These are phyloP conservation scores for Posidonia australis DNA, from an alignment of 106 monocot genomes.

Conservation along the genomic window DNA sequence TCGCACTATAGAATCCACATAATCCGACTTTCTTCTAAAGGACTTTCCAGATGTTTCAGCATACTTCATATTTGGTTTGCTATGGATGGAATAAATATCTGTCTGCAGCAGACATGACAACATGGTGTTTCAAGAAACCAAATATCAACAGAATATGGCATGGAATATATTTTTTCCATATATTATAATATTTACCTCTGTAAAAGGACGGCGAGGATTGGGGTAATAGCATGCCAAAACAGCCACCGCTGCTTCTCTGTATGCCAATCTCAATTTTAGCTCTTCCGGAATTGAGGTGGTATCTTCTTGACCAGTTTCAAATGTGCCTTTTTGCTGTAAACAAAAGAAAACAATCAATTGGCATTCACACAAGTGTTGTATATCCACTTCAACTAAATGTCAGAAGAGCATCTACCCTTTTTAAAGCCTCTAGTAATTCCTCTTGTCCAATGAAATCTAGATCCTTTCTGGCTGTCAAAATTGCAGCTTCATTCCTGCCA, in stretches of 20 bases:
- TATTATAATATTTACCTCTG: slow-evolving; percentile 27
- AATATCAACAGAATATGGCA: background rate
- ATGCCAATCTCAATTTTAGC: slow-evolving; percentile 66
- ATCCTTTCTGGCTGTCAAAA: slow-evolving; percentile 83
- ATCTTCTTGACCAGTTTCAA: slow-evolving; percentile 83
- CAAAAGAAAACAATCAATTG: slow-evolving; percentile 31
- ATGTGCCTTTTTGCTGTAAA: slow-evolving; percentile 84
- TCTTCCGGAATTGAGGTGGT: slow-evolving; percentile 59
- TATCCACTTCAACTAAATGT: background rate
- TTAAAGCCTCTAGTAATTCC: slow-evolving; percentile 59
- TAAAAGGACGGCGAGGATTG: slow-evolving; percentile 48
- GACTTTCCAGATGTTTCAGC: slow-evolving; percentile 53
- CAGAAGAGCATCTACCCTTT: slow-evolving; percentile 38
- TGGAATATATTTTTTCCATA: background rate
- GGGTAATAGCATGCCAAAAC: slow-evolving; percentile 68
- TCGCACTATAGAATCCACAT: slow-evolving; percentile 51
- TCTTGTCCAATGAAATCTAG: slow-evolving; percentile 65
- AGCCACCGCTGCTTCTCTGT: slow-evolving; percentile 72
- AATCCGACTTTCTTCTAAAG: slow-evolving; percentile 70
- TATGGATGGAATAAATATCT: slow-evolving; percentile 46
- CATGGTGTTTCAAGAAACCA: background rate
- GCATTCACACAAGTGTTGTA: slow-evolving; percentile 2
- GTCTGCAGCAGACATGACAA: slow-evolving; percentile 41
- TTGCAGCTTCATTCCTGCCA: slow-evolving; percentile 77
- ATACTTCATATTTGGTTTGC: slow-evolving; percentile 75